Conservation (phyloP, 768 basidiomycete species). For the Pilatotrama ljubarskyi region DNA sequence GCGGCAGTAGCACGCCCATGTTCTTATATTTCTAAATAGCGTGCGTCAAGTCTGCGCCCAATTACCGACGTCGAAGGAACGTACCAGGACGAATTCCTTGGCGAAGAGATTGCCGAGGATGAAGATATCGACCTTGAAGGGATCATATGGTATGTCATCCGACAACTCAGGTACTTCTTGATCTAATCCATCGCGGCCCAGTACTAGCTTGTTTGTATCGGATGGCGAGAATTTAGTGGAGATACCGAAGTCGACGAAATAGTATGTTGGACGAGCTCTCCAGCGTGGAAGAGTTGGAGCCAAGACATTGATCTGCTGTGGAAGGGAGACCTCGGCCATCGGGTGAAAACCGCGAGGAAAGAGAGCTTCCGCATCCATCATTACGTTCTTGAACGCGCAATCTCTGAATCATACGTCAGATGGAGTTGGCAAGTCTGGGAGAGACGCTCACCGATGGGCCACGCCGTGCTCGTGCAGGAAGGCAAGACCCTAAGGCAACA, state of each 20-base stretch:
- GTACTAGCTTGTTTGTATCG: slow-evolving; percentile 1
- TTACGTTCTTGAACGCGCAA: slow-evolving; percentile 23
- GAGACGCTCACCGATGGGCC: slow-evolving; percentile 24
- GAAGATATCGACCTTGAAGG: slow-evolving; percentile 28
- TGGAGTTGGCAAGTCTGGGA: not conserved
- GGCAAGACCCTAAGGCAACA: slow-evolving; percentile 17
- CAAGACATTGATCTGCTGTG: not conserved
- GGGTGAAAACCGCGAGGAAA: slow-evolving; percentile 28
- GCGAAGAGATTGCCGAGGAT: slow-evolving; percentile 24
- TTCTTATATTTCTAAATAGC: slow-evolving; percentile 18
- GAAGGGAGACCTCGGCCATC: not conserved
- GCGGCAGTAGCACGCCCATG: slow-evolving; percentile 10
- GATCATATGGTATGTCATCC: slow-evolving; percentile 22
- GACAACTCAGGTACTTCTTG: slow-evolving; percentile 25
- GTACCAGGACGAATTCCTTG: not conserved
- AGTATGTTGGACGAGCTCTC: slow-evolving; percentile 22
- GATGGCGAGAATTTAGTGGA: slow-evolving; percentile 19
- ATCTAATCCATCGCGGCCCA: slow-evolving; percentile 22
- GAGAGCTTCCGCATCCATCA: slow-evolving; percentile 27
- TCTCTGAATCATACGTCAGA: slow-evolving; percentile 13
- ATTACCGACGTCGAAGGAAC: not conserved
- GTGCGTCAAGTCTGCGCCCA: not conserved
- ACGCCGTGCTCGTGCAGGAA: slow-evolving; percentile 25
- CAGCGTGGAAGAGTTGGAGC: not conserved
- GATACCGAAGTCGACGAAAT: slow-evolving; percentile 31